Conservation (phyloP, 495 filamentous ascomycete species). For the Neurospora sp. region DNA sequence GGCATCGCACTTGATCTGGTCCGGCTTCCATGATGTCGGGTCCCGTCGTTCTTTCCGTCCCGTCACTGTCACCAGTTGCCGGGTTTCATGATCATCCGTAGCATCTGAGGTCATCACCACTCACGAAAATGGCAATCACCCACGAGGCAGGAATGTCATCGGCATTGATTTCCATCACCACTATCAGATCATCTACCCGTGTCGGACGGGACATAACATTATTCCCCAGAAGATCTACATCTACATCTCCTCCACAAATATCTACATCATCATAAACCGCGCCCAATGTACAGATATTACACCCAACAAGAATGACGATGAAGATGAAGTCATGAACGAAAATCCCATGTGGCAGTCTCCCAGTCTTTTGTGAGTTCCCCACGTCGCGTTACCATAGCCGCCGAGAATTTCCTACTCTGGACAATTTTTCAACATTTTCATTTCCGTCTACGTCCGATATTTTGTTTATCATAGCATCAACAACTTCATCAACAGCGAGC, state of each 20-base stretch:
- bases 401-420: neutral
- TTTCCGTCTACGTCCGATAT: neutral
- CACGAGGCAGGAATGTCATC: neutral
- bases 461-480: neutral
- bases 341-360: neutral
- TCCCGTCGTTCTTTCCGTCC: neutral
- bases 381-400: neutral
- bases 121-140: neutral
- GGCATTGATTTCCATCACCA: neutral
- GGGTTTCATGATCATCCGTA: neutral
- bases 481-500: neutral
- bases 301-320: neutral
- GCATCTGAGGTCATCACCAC: neutral
- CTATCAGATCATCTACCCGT: neutral
- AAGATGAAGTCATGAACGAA: neutral
- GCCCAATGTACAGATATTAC: neutral
- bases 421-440: neutral
- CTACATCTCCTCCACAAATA: neutral
- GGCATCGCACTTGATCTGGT: neutral
- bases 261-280: neutral
- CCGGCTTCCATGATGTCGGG: neutral
- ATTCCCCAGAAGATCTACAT: neutral
- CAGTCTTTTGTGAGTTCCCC: neutral
- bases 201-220: neutral
- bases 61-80: neutral